A percentile compares a stretch with the other conserved stretches of the same genome.
Evolutionary conservation across 1,139 yeast genomes (phyloP).

Genomic region (Sugiyamaella japonica): DNA sequence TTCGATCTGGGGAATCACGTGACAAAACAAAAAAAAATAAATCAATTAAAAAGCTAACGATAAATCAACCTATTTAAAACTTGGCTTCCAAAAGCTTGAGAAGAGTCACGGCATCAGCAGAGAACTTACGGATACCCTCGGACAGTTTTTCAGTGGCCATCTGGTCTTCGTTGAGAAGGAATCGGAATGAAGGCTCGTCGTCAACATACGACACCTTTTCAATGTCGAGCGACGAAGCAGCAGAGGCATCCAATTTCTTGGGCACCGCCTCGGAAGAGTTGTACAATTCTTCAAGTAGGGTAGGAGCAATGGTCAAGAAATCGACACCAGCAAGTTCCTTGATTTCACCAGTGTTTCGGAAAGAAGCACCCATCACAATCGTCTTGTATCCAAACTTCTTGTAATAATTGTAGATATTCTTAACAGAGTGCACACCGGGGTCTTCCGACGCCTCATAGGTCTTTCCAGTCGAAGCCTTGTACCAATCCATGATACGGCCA

Average conservation of each 20-base stretch:
- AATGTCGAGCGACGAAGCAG: constrained; percentile 54
- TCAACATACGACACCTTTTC: constrained; percentile 79
- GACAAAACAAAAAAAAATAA: not conserved
- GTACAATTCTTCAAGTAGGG: constrained; percentile 82
- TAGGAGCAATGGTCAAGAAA: constrained; percentile 93
- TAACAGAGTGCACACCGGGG: constrained; percentile 96
- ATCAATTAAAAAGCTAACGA: not conserved
- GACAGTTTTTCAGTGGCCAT: constrained; percentile 98
- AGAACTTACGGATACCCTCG: constrained; percentile 96
- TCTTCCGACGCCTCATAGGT: constrained; percentile 75
- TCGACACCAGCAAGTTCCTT: constrained; percentile 97
- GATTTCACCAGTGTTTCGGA: constrained; percentile 97
- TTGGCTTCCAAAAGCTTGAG: constrained; percentile 72
- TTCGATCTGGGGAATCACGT: not conserved
- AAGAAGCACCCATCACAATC: constrained; percentile 99
- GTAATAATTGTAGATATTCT: constrained; percentile 91
- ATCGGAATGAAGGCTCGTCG: constrained; percentile 90
- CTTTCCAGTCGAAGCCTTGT: constrained; percentile 92
- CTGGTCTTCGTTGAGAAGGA: constrained; percentile 89
- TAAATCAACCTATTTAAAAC: constrained; percentile 18
- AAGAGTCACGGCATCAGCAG: constrained; percentile 89
- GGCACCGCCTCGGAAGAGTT: constrained; percentile 80
- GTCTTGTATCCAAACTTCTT: constrained; percentile 95
- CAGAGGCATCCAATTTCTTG: constrained; percentile 67
- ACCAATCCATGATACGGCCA: constrained; percentile 99